Conservation (phyloP, 192 early-diverging fungal genomes). For the Podila epicladia region DNA sequence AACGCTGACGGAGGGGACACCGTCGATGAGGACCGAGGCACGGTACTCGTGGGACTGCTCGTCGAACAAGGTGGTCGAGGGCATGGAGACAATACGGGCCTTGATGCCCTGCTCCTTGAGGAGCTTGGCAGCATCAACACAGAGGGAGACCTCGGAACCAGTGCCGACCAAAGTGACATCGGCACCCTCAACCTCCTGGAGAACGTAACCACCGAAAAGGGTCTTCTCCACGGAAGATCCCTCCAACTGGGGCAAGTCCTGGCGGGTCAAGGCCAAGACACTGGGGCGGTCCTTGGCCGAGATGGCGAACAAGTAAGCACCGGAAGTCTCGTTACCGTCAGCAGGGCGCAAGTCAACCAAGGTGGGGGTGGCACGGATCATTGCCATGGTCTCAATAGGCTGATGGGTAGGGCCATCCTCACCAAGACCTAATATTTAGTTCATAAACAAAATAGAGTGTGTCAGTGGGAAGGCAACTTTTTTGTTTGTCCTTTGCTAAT, state of each 20-base stretch:
- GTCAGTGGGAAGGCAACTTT: neutral
- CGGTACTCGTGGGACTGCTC: constrained; percentile 86
- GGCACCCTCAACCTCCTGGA: constrained; percentile 71
- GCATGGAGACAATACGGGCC: constrained; percentile 94
- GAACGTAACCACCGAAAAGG: constrained; percentile 87
- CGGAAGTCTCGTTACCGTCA: constrained; percentile 95
- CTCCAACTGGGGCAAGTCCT: constrained; percentile 94
- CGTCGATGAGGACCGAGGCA: constrained; percentile 79
- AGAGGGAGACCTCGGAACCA: constrained; percentile 94
- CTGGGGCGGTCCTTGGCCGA: constrained; percentile 79
- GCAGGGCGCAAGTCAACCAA: constrained; percentile 90
- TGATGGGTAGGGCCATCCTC: constrained; percentile 99
- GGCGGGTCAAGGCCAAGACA: constrained; percentile 90
- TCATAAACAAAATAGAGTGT: constrained; percentile 28
- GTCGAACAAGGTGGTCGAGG: constrained; percentile 91
- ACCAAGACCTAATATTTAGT: constrained; percentile 58
- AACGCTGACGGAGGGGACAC: constrained; percentile 86
- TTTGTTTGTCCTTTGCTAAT: too few species aligned
- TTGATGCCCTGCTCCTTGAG: constrained; percentile 68
- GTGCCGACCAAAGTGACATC: constrained; percentile 85
- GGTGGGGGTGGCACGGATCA: constrained; percentile 93
- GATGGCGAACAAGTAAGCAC: constrained; percentile 88
- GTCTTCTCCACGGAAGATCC: constrained; percentile 85
- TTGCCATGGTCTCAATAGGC: constrained; percentile 95
- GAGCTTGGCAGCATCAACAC: constrained; percentile 88